phyloP scores from a whole-genome alignment of 768 basidiomycete genomes.

The Leccinum broughii region DNA sequence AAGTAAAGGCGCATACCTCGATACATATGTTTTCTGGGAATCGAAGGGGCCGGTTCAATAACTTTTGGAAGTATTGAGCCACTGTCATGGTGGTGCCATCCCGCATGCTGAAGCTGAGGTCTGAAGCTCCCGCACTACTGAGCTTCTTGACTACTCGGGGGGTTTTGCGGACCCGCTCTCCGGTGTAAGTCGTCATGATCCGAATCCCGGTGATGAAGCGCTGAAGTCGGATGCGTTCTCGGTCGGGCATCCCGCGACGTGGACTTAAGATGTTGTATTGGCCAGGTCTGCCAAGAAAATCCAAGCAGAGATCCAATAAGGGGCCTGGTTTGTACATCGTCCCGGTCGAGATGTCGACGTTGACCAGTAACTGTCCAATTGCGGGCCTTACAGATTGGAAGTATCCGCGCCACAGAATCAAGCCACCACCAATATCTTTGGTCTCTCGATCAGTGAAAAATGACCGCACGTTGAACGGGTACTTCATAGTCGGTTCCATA shows the following conservation, averaged over 20 bases:
- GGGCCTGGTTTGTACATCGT: conserved; percentile 71
- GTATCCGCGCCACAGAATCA: conserved; percentile 76
- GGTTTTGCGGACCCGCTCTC: conserved; percentile 38
- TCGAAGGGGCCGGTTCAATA: conserved; percentile 52
- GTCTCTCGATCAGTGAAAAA: conserved; percentile 66
- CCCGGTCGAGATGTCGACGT: conserved; percentile 77
- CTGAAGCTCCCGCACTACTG: conserved; percentile 51
- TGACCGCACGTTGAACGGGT: conserved; percentile 72
- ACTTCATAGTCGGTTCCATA: conserved; percentile 67
- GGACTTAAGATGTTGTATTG: conserved; percentile 41
- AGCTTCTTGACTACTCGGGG: conserved; percentile 66
- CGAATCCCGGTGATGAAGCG: conserved; percentile 57
- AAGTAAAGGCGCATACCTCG: conserved; percentile 47
- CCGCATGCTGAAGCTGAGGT: conserved; percentile 54
- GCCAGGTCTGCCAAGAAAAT: conserved; percentile 43
- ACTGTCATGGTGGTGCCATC: conserved; percentile 59
- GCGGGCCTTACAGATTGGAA: conserved; percentile 79
- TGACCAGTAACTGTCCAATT: conserved; percentile 62
- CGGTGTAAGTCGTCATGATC: conserved; percentile 44
- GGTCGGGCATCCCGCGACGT: conserved; percentile 43
- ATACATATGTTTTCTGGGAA: conserved; percentile 67
- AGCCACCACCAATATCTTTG: conserved; percentile 56
- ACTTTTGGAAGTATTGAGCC: conserved; percentile 58
- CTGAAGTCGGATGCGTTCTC: conserved; percentile 52
- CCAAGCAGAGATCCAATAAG: conserved; percentile 58